A percentile compares a stretch with the other conserved stretches of the same genome.
Evolutionary conservation across 345 rosid species (phyloP).

Genomic region (Hypericum perforatum): DNA sequence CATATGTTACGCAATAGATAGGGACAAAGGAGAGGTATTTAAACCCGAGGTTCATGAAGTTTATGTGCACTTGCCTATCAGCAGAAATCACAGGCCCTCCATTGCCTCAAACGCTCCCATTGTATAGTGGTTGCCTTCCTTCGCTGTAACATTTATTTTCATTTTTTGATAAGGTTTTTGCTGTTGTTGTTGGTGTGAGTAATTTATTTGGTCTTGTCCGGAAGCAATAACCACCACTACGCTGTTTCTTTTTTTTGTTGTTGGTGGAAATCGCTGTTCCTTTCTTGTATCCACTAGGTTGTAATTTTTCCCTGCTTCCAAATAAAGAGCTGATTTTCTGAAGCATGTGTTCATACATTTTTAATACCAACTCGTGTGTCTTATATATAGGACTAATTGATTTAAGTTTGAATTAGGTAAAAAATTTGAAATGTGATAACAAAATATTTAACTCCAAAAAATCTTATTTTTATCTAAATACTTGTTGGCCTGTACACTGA

Average conservation of each 20-base stretch:
- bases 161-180: not conserved
- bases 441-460: too few relatives aligned
- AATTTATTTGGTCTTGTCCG: conserved; percentile 12
- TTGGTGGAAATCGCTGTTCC: conserved; percentile 28
- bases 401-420: too few relatives aligned
- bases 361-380: too few relatives aligned
- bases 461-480: too few relatives aligned
- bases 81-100: conserved; percentile 43
- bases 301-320: conserved; percentile 23
- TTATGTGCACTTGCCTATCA: conserved; percentile 62
- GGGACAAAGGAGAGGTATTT: conserved; percentile 75
- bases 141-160: too few relatives aligned
- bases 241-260: conserved; percentile 28
- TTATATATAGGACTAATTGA: too few relatives aligned
- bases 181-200: conserved; percentile 12
- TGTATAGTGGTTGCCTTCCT: conserved; percentile 23
- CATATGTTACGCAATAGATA: conserved; percentile 71
- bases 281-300: conserved; percentile 14
- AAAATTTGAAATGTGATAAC: too few relatives aligned
- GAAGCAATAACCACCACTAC: conserved; percentile 9
- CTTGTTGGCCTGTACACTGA: too few relatives aligned
- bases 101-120: conserved; percentile 22
- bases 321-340: conserved; percentile 20
- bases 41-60: conserved; percentile 85
- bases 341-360: not conserved